Evolutionary conservation across 2,329 filamentous ascomycete genomes (phyloP).

Genomic region (Trichophaea hybrida): DNA sequence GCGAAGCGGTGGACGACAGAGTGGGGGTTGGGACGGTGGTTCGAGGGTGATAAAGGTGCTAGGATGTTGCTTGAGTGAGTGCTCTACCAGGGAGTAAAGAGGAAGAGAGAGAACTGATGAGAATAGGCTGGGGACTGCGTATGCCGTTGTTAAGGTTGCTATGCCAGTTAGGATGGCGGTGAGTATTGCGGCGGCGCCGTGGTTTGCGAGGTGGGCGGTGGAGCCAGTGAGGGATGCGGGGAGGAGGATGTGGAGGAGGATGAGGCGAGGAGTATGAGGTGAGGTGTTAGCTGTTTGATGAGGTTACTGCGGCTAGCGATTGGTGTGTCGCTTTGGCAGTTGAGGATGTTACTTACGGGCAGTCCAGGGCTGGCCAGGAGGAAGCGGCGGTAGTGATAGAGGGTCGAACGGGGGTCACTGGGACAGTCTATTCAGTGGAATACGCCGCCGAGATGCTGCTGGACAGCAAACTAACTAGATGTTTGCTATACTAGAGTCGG

Average conservation of each 20-base stretch:
- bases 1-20: constrained; percentile 23
- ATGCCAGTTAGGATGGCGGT: constrained; percentile 60
- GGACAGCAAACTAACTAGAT: too few species aligned
- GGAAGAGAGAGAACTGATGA: neutral
- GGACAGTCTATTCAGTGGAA: too few species aligned
- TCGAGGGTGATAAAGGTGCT: constrained; percentile 32
- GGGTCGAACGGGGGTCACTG: too few species aligned
- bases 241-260: neutral
- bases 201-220: constrained; percentile 49
- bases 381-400: too few species aligned
- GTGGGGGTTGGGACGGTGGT: constrained; percentile 16
- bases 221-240: neutral
- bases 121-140: constrained; percentile 60
- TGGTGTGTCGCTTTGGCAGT: too few species aligned
- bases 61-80: constrained; percentile 42
- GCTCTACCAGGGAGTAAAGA: neutral
- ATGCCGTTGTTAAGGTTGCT: constrained; percentile 75
- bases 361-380: too few species aligned
- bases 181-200: constrained; percentile 81
- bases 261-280: neutral
- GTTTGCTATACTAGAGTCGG: too few species aligned
- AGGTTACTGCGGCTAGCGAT: too few species aligned
- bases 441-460: too few species aligned
- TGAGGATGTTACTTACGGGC: too few species aligned
- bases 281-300: too few species aligned